These are phyloP conservation scores for Xylaria bambusicola DNA, from an alignment of 495 filamentous ascomycete species.

Conservation along the genomic window DNA sequence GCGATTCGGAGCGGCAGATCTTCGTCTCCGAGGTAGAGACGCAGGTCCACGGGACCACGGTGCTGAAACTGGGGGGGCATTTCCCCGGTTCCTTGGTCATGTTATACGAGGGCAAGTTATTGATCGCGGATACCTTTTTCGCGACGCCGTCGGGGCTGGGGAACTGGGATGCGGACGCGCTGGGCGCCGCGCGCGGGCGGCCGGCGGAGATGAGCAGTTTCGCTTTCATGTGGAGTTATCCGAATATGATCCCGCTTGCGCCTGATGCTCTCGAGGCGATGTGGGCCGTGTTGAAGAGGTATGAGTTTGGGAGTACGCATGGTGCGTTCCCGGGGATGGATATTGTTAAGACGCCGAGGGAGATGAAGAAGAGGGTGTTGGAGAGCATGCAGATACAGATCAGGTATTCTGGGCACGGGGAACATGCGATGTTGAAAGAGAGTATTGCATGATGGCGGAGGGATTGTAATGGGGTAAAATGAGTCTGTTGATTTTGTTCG, in stretches of 20 bases:
- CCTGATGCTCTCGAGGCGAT: slow-evolving; percentile 55
- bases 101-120: slow-evolving; percentile 57
- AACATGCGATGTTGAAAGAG: slow-evolving; percentile 49
- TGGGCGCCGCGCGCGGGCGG: slow-evolving; percentile 42
- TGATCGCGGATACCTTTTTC: slow-evolving; percentile 72
- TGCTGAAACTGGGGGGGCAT: slow-evolving; percentile 70
- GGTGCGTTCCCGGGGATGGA: slow-evolving; percentile 66
- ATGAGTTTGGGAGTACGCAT: slow-evolving; percentile 64
- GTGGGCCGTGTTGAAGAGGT: slow-evolving; percentile 54
- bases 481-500: no score
- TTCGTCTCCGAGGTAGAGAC: slow-evolving; percentile 39
- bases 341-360: slow-evolving; percentile 46
- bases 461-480: no score
- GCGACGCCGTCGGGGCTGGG: slow-evolving; percentile 60
- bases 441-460: slow-evolving; percentile 9
- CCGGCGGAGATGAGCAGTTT: slow-evolving; percentile 61
- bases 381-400: slow-evolving; percentile 77
- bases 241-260: slow-evolving; percentile 76
- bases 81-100: slow-evolving; percentile 70
- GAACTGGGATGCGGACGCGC: slow-evolving; percentile 40
- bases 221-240: slow-evolving; percentile 77
- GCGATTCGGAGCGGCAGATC: slow-evolving; percentile 37
- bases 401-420: slow-evolving; percentile 53
- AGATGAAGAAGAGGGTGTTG: slow-evolving; percentile 63
- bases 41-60: slow-evolving; percentile 54